Evolutionary conservation across 2,329 filamentous ascomycete species (phyloP), one percentile per base, ranked within the genome.

Genomic region (Trichoderma sp.): DNA sequence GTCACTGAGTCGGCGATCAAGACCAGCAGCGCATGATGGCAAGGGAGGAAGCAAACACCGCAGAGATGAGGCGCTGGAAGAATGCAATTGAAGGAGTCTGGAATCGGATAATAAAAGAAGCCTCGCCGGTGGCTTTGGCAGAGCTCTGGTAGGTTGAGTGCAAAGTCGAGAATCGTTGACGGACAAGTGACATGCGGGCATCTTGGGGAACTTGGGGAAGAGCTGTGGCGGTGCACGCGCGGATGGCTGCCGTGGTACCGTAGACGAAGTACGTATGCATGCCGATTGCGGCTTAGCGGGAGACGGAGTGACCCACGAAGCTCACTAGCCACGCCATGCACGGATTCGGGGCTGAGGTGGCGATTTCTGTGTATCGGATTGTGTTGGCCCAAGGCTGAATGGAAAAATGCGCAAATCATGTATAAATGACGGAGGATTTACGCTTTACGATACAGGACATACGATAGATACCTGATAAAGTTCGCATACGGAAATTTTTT

Each of bases 1-100:
- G 64, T 67, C 64, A 67, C 64, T 59, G 63, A 19, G 34, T 53
- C 25, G 54, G 37, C 50, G 25, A 37, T 67, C 54, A 67, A 19
- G 39, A 56, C 25, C 64, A 67, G 22, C 64, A 59, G 54, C 15
- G 54, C 64, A 67, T 67, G 54, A 25, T 59, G 64, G 37, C 34
- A 12, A 29, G 53, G 19, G 5, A 8, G 32, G 7, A 32, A 32
- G 17, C 27, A 45, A 37, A 25, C 37, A 29, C 56, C 15, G 56
- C 32, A 25, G 59, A 15, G 17, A 35, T 35, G 15, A 15, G 42
- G 22, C 13, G 42, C 42, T 5, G 19, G 56, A 42, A 19, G 9
- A 32, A 29, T 7, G 19, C 10, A 45, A 37, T n/a, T 39, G 45
- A 13, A 19, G 45, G 15, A 7, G 22, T 39, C 13, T 39, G 5